Base-by-base conservation (phyloP, 768 basidiomycete species). In the Amanita rubescens region DNA sequence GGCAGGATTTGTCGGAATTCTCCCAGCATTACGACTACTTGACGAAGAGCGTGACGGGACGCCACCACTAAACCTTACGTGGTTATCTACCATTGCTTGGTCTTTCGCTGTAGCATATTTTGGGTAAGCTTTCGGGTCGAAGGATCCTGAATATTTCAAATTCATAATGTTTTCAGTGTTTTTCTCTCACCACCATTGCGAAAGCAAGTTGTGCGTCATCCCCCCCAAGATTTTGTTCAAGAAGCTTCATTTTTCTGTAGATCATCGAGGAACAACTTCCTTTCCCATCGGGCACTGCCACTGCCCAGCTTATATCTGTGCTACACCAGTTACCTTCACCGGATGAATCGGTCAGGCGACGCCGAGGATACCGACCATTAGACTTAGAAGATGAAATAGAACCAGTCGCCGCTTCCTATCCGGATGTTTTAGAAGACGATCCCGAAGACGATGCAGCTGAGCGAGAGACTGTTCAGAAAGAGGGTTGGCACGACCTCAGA, bases 231-330 rank as follows among this genome's bases (percentile, higher is more conserved):
- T 58, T 55, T 42, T 19, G 17, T 12, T 30, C 24, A 17, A 45
- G 12, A 57, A 93, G 5, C 8, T 14, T 35, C 15, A 44, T 24
- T 19, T 14, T n/a, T 2, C n/a, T 33, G 25, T n/a, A 53, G 89
- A 93, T 98, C 55, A 82, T 98, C 38, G 87, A 94, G 64, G 95
- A 98, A 67, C 84, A 95, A 66, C 82, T 98, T 3, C 76, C 88
- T 2, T 98, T 98, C 60, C 95, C 95, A 2, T 93, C 90, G 1
- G 95, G 95, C 27, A 95, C 94, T 14, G 94, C 94, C 1, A 98
- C 95, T 1, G 94, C 94, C 4, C 94, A 96, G 59, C 75, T 98
- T 10, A 92, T 98, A 44, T 87, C 92, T 2, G 89, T 96, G 11
- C 75, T 98, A 12, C 93, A 97, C 62, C 71, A 81, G 55, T 68